Evolutionary conservation across 73 alveolate genomes (phyloP).

Genomic region (Loxodes magnus): DNA sequence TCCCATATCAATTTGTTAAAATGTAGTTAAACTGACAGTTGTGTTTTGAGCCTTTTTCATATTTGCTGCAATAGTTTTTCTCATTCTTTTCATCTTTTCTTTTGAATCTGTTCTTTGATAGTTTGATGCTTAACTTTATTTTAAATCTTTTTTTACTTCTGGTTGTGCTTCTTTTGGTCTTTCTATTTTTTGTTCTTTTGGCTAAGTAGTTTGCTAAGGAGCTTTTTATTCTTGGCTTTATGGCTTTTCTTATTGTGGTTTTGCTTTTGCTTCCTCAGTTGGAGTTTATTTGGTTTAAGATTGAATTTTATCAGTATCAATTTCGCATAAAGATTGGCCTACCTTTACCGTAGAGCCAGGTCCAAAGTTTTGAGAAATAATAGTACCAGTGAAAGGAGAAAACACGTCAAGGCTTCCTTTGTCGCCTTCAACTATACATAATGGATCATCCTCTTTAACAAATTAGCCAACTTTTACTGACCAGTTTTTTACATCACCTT

Average conservation of each 20-base stretch:
- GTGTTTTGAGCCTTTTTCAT: constrained; percentile 81
- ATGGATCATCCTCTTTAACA: constrained; percentile 49
- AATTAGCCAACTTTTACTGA: too few species aligned
- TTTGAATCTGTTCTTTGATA: neutral
- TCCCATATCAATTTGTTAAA: constrained; percentile 77
- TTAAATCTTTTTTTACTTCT: neutral
- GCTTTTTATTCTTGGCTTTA: too few species aligned
- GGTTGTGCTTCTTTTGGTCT: neutral
- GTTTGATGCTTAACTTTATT: too few species aligned
- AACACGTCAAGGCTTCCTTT: constrained; percentile 18
- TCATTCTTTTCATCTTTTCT: constrained; percentile 60
- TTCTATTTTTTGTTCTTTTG: neutral
- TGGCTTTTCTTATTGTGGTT: too few species aligned
- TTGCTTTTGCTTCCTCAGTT: too few species aligned
- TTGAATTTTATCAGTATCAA: neutral
- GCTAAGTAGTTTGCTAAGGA: too few species aligned
- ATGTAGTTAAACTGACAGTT: constrained; percentile 71
- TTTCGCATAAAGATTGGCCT: neutral
- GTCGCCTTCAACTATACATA: constrained; percentile 52
- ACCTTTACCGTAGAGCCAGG: neutral
- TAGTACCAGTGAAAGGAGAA: constrained; percentile 2
- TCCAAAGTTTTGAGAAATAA: neutral
- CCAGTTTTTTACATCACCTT: too few species aligned
- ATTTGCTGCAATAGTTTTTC: constrained; percentile 63
- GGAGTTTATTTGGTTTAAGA: too few species aligned